A percentile compares a stretch with the other conserved stretches of the same genome.
phyloP scores from a whole-genome alignment of 148 eudicot genomes.

The Cornus suecica region DNA sequence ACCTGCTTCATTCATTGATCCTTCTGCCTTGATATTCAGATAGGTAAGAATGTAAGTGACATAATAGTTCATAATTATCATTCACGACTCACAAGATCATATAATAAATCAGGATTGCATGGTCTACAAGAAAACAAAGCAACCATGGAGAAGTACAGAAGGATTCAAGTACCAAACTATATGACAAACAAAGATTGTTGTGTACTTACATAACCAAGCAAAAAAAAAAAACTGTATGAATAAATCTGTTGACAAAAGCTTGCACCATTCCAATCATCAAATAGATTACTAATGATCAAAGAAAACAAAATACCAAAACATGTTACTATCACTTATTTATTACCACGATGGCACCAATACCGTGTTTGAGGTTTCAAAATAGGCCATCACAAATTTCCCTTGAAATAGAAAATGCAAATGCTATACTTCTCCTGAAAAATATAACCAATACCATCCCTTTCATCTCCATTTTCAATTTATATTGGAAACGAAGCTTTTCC shows the following conservation, averaged over 20 bases:
- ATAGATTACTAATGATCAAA: no score
- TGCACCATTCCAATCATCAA: neutral
- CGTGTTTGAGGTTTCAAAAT: no score
- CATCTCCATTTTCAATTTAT: no score
- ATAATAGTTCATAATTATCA: neutral
- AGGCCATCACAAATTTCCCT: no score
- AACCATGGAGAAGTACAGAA: neutral
- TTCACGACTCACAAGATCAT: conserved; percentile 6
- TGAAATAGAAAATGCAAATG: no score
- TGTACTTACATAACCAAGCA: neutral
- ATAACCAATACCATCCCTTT: no score
- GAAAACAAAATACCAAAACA: no score
- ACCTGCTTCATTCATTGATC: conserved; percentile 68
- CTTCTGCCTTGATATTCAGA: conserved; percentile 61
- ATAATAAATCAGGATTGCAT: neutral
- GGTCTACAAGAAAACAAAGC: neutral
- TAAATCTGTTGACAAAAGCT: neutral
- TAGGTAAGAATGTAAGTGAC: neutral
- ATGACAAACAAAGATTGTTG: neutral
- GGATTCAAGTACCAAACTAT: neutral
- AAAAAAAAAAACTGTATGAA: no score
- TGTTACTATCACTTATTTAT: no score
- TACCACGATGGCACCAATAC: no score
- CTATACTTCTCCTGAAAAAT: no score
- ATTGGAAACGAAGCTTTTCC: no score